Percentiles rank a stretch among this genome's conserved stretches.
Evolutionary conservation across 257 asterid genomes (phyloP).

Genomic region (Anisodus tanguticus): DNA sequence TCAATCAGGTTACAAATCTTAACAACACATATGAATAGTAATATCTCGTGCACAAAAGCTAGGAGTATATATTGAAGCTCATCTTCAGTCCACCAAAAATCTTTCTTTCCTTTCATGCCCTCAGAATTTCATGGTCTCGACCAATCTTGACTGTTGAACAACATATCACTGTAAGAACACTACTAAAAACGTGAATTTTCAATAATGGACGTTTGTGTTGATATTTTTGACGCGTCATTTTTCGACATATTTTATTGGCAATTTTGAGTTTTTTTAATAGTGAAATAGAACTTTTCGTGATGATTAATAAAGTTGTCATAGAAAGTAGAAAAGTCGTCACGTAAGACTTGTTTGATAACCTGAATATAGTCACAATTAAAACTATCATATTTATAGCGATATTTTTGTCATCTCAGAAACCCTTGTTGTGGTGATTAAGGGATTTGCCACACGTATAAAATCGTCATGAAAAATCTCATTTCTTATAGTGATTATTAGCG

Average conservation of each 20-base stretch:
- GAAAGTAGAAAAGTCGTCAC: background rate
- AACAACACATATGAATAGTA: background rate
- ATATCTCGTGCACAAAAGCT: background rate
- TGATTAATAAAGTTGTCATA: background rate
- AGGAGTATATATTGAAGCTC: background rate
- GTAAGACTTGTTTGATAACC: no score
- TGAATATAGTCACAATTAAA: no score
- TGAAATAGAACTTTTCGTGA: background rate
- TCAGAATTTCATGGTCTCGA: background rate
- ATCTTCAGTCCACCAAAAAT: background rate
- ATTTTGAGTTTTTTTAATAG: background rate
- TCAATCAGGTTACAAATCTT: no score
- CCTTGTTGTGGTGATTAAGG: background rate
- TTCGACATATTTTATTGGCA: background rate
- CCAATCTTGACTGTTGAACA: background rate
- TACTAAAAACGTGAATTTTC: no score
- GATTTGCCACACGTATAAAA: background rate
- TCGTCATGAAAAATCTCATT: background rate
- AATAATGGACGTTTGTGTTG: no score
- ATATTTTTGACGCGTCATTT: background rate
- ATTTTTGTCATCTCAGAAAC: no score
- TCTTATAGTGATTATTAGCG: background rate
- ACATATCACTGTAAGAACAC: no score
- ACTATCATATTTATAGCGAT: no score
- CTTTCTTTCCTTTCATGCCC: background rate